Percentiles rank a stretch among this genome's conserved stretches.
Conservation (phyloP, 345 rosid genomes). For the Eucalyptus regnans region DNA sequence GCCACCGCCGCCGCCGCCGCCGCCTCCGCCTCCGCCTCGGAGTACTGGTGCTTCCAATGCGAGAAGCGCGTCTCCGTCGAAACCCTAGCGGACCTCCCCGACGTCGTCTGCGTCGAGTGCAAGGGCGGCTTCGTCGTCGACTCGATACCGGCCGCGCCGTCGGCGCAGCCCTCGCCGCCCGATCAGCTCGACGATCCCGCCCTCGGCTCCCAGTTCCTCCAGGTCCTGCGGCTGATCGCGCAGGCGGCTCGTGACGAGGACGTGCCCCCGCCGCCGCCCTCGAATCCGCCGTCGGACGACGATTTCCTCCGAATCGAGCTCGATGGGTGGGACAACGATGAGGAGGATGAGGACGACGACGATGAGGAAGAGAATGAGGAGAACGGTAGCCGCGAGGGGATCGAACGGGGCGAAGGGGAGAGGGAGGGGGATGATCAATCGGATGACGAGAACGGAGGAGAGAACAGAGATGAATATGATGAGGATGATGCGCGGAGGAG, state of each 20-base stretch:
- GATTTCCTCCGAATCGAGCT: slow-evolving; percentile 45
- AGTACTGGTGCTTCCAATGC: slow-evolving; percentile 75
- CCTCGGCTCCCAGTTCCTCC: background rate
- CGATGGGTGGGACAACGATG: slow-evolving; percentile 47
- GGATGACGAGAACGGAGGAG: slow-evolving; percentile 11
- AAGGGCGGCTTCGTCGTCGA: slow-evolving; percentile 71
- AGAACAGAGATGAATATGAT: slow-evolving; percentile 6
- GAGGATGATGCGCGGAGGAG: slow-evolving; percentile 33
- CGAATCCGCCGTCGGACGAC: slow-evolving; percentile 28
- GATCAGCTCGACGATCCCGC: slow-evolving; percentile 59
- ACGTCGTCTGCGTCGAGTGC: slow-evolving; percentile 55
- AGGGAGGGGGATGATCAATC: slow-evolving; percentile 12
- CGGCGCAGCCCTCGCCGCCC: slow-evolving; percentile 82
- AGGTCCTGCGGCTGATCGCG: slow-evolving; percentile 24
- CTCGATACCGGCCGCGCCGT: slow-evolving; percentile 23
- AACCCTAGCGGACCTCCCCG: slow-evolving; percentile 24
- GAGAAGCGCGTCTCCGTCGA: slow-evolving; percentile 53
- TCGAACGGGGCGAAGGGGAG: background rate
- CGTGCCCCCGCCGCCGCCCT: slow-evolving; percentile 26
- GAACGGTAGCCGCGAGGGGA: background rate
- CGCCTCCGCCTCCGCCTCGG: background rate
- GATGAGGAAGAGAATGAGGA: slow-evolving; percentile 6
- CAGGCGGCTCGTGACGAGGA: slow-evolving; percentile 41
- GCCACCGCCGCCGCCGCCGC: background rate
- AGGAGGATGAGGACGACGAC: slow-evolving; percentile 23